Base-by-base conservation (phyloP, 768 basidiomycete species). In the Tylopilus balloui region DNA sequence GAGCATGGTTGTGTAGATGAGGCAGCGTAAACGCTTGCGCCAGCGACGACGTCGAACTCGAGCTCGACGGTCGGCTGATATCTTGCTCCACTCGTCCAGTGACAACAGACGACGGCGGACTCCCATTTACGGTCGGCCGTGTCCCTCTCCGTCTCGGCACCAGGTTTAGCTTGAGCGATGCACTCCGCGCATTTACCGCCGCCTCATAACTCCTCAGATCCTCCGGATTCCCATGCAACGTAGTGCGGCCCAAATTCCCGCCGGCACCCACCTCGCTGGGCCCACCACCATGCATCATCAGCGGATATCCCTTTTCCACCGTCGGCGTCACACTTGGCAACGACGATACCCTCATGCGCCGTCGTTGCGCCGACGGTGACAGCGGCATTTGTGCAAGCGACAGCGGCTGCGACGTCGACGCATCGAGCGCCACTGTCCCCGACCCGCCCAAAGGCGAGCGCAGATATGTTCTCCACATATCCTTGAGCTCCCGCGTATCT, bases 381-480 rank as follows among this genome's bases (percentile, higher is more conserved):
- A 64, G 61, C 10, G 69, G 58, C 50, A 62, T 51, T 27, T 48
- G 57, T 6, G 47, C 23, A 3, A 15, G 41, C 51, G 60, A 14
- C 31, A 55, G 9, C 50, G 58, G 41, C 35, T 48, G 53, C 29
- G 48, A 42, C 12, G 19, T 6, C 27, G 51, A 45, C 5, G 23
- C 4, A 21, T 63, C 50, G 53, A 53, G 23, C 45, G 41, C 19
- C 7, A 17, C 52, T 3, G 53, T 35, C 11, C 55, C 59, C 3
- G 72, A 65, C 1, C 71, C 73, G 15, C 69, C 67, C 38, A 83
- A 62, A 21, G 87, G 87, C 19, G 85, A 88, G 32, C 80, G 76
- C 71, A 89, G 74, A 57, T 83, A 89, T 54, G 80, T 73, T 65
- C 76, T 87, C 87, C 87, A 89, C 53, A 86, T 80, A 45, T 87